phyloP scores from a whole-genome alignment of 2,329 filamentous ascomycete genomes.

The Orbilia oligospora region DNA sequence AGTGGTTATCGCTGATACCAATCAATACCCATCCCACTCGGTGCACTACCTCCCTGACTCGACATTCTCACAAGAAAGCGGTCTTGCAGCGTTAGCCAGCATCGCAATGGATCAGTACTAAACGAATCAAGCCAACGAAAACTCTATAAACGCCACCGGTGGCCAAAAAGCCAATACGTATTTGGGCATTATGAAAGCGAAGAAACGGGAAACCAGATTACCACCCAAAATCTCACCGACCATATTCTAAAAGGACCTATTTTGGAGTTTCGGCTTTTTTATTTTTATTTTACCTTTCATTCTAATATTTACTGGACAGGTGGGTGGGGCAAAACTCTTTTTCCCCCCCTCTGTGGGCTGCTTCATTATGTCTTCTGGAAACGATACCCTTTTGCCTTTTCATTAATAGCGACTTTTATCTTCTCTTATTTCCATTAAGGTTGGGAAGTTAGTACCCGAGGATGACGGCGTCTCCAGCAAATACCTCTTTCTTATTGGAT shows the following conservation, averaged over 20 bases:
- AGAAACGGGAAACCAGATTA: constrained; percentile 34
- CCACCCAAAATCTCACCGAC: constrained; percentile 26
- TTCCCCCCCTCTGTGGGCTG: background rate
- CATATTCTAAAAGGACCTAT: constrained; percentile 27
- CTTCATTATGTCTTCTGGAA: constrained; percentile 41
- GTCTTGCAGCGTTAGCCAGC: constrained; percentile 63
- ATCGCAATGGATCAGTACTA: constrained; percentile 63
- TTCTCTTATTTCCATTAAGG: constrained; percentile 22
- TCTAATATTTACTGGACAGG: constrained; percentile 33
- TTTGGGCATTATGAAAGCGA: constrained; percentile 13
- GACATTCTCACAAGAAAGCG: constrained; percentile 62
- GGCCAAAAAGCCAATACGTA: constrained; percentile 16
- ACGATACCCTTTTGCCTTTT: constrained; percentile 58
- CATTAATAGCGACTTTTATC: constrained; percentile 31
- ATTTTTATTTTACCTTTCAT: no score
- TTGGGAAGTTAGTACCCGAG: constrained; percentile 29
- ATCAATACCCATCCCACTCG: constrained; percentile 61
- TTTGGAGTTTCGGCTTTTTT: constrained; percentile 41
- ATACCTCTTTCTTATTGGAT: constrained; percentile 17
- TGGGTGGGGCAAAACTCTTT: constrained; percentile 26
- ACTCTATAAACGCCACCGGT: constrained; percentile 42
- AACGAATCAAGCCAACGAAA: constrained; percentile 2
- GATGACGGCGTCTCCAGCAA: constrained; percentile 24
- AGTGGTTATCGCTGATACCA: constrained; percentile 54
- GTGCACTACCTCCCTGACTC: constrained; percentile 61